Percentiles rank a stretch among this genome's conserved stretches.
These are phyloP conservation scores for Epichloe baconii DNA, from an alignment of 2,329 filamentous ascomycete genomes.

Conservation along the genomic window DNA sequence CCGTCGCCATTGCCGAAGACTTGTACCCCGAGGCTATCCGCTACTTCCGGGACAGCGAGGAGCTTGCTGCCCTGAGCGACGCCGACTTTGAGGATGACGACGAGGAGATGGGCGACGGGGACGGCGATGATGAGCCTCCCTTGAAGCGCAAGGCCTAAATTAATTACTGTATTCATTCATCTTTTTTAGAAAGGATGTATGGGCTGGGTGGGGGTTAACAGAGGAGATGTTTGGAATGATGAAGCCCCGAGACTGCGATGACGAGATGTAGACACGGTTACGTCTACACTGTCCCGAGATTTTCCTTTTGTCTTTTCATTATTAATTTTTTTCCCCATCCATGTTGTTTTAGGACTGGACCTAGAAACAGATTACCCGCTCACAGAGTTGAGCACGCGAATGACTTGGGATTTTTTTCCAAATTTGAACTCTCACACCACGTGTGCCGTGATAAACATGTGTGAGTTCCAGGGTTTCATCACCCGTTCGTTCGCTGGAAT, in stretches of 20 bases:
- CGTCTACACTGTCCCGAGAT: background rate
- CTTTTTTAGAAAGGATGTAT: background rate
- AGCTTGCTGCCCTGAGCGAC: slow-evolving; percentile 53
- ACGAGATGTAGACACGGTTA: background rate
- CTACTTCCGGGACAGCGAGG: slow-evolving; percentile 64
- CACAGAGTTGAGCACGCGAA: slow-evolving; percentile 4
- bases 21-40: slow-evolving; percentile 79
- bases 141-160: slow-evolving; percentile 31
- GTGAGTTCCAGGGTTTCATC: no score
- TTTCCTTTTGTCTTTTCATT: slow-evolving; percentile 9
- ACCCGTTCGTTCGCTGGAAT: no score
- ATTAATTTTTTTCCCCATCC: background rate
- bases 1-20: slow-evolving; percentile 70
- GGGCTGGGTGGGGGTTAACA: background rate
- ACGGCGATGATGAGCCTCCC: slow-evolving; percentile 27
- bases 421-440: background rate
- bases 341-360: background rate
- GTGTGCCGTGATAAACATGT: background rate
- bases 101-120: slow-evolving; percentile 38
- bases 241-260: background rate
- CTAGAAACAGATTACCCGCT: slow-evolving; percentile 5
- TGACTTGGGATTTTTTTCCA: background rate
- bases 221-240: background rate
- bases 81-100: slow-evolving; percentile 48
- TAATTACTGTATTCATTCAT: no score